Evolutionary conservation across 1,284 basidiomycete species (phyloP), one percentile per base, ranked within the genome.

Genomic region (Cutaneotrichosporon mucoides): DNA sequence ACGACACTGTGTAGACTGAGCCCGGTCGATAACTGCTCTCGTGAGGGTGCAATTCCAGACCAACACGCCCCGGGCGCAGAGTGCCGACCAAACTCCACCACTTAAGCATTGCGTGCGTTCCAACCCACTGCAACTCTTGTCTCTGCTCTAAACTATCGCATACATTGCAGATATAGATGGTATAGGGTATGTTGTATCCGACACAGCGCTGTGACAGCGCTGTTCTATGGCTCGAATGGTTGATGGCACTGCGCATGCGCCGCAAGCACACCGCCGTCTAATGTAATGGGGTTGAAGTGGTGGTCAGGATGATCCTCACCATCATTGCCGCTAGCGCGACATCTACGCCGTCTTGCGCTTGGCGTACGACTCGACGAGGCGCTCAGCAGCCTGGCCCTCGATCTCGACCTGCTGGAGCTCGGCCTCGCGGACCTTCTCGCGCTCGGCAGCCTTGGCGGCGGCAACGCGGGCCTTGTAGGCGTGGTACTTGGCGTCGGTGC

Each of bases 401-500:
- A 80, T 80, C 76, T 90, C 88, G 84, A 73, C 68, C 53, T 88
- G 64, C 45, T 72, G 75, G 43, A 68, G 64, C 62, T 76, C 84
- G 43, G 82, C 82, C 69, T 82, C 79, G 63, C 80, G 70, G 48
- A 76, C 56, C 34, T 67, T 69, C 10, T 67, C 70, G 58, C 71
- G 73, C 70, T 66, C 84, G 79, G 58, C 62, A 6, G 82, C 83
- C 73, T 84, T 82, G 63, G 81, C 83, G 34, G 79, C 79, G 34
- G 73, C 70, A 13, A 91, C 77, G 42, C 85, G 84, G 47, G 79
- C 79, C 67, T 86, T 84, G 82, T 92, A 91, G 46, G 83, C 85
- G 16, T 81, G 84, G 81, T 92, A 95, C 82, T 73, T 90, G 79
- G 81, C 77, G 71, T 95, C 91, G 6, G 92, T 94, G 64, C 91